A percentile compares a stretch with the other conserved stretches of the same genome.
Conservation (phyloP, 352 stramenopile genomes). For the Globisporangium middletonii region DNA sequence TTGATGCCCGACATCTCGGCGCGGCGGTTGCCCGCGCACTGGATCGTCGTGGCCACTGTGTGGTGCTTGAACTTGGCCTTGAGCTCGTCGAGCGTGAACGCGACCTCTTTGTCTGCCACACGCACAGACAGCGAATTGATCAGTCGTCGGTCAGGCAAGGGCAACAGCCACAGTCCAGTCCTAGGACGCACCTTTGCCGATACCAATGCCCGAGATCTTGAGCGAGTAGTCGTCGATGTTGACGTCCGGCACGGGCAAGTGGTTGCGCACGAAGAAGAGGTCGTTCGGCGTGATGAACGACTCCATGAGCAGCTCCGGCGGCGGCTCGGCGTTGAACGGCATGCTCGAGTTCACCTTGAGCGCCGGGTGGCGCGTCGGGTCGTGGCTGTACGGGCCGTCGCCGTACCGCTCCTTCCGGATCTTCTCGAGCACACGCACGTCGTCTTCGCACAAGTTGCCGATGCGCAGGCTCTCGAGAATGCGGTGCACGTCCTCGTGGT, state of each 20-base stretch:
- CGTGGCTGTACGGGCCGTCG: conserved; percentile 90
- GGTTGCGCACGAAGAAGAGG: conserved; percentile 97
- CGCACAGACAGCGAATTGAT: not conserved
- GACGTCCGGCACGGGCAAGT: conserved; percentile 94
- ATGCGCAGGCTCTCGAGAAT: conserved; percentile 91
- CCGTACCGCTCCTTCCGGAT: conserved; percentile 78
- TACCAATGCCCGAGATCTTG: conserved; percentile 59
- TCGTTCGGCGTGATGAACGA: conserved; percentile 95
- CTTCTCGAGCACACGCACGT: conserved; percentile 83
- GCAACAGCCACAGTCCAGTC: no score
- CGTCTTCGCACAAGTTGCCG: conserved; percentile 83
- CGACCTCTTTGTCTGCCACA: conserved; percentile 8
- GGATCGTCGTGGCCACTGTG: conserved; percentile 82
- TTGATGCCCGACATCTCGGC: conserved; percentile 69
- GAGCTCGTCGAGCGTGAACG: conserved; percentile 82
- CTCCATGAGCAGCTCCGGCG: conserved; percentile 88
- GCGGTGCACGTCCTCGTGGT: conserved; percentile 88
- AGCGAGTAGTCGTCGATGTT: conserved; percentile 44
- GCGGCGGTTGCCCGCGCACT: conserved; percentile 91
- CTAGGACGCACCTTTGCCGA: conserved; percentile 25
- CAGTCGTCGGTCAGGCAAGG: not conserved
- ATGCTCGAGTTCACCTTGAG: conserved; percentile 92
- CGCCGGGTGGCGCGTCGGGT: conserved; percentile 83
- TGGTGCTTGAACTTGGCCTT: conserved; percentile 77
- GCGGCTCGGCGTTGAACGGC: conserved; percentile 95